phyloP scores from a whole-genome alignment of 352 stramenopile species.

The Aphanomyces euteiches region DNA sequence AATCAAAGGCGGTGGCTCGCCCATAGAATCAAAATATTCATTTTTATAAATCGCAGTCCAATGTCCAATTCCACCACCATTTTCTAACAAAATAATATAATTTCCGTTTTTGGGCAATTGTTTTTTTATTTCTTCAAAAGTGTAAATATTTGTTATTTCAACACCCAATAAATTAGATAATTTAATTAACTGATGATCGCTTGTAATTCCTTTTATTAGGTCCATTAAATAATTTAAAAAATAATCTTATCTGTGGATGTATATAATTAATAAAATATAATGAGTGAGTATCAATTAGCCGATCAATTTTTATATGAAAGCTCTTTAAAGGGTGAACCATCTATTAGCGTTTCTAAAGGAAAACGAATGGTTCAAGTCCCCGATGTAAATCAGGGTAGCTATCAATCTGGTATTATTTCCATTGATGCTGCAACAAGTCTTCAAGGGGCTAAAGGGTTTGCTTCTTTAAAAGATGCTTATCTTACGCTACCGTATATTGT shows the following conservation, averaged over 20 bases:
- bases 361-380: constrained; percentile 9
- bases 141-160: constrained; percentile 18
- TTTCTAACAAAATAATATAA: constrained; percentile 3
- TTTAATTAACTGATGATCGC: constrained; percentile 15
- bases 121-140: neutral
- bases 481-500: constrained; percentile 33
- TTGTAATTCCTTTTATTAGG: constrained; percentile 22
- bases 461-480: constrained; percentile 31
- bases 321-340: neutral
- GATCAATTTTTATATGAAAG: constrained; percentile 25
- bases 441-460: constrained; percentile 32
- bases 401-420: constrained; percentile 28
- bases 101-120: neutral
- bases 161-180: constrained; percentile 18
- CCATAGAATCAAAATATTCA: constrained; percentile 8
- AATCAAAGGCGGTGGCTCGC: neutral
- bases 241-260: constrained; percentile 8
- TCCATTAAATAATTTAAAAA: constrained; percentile 13
- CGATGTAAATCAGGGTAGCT: constrained; percentile 33
- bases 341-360: neutral
- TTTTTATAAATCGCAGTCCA: neutral
- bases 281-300: constrained; percentile 24
- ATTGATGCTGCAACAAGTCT: constrained; percentile 33
- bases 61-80: neutral
- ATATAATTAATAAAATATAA: neutral